Percentiles rank a stretch among this genome's conserved stretches.
Conservation (phyloP, 2,329 filamentous ascomycete species). For the Cadophora sp. region DNA sequence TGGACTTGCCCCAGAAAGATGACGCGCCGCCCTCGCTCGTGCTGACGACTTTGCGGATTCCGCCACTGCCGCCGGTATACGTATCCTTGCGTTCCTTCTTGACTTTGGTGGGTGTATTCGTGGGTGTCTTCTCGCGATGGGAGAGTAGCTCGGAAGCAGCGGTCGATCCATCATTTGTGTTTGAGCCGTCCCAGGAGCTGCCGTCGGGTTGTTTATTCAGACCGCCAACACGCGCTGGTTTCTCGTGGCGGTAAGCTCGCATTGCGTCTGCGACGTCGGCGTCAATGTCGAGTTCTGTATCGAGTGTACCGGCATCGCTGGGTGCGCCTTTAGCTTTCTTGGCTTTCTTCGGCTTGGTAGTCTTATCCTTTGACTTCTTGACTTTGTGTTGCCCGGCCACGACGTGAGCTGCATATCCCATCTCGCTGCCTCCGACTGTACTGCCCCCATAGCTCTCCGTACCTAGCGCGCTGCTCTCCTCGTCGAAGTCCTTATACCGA, state of each 20-base stretch:
- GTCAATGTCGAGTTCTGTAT: conserved; percentile 51
- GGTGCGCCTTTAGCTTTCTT: background rate
- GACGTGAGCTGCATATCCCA: conserved; percentile 40
- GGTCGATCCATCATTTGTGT: conserved; percentile 52
- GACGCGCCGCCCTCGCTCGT: conserved; percentile 19
- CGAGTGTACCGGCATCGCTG: conserved; percentile 33
- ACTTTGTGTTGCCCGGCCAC: conserved; percentile 35
- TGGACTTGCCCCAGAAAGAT: conserved; percentile 1
- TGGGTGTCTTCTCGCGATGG: conserved; percentile 63
- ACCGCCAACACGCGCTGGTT: conserved; percentile 84
- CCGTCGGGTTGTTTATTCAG: conserved; percentile 84
- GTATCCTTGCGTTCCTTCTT: conserved; percentile 38
- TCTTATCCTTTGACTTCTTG: conserved; percentile 39
- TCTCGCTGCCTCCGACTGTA: conserved; percentile 33
- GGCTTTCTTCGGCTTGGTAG: conserved; percentile 26
- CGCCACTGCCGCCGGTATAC: conserved; percentile 34
- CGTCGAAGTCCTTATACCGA: conserved; percentile 44
- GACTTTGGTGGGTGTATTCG: conserved; percentile 54
- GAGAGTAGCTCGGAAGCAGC: conserved; percentile 61
- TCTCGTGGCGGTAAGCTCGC: conserved; percentile 84
- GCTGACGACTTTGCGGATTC: conserved; percentile 43
- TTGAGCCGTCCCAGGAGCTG: conserved; percentile 77
- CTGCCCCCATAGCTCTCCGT: conserved; percentile 30
- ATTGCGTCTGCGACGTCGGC: conserved; percentile 71
- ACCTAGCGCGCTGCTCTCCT: conserved; percentile 33